Base-by-base conservation (phyloP, 139 green algal genomes). In the Chlorella sp. region DNA sequence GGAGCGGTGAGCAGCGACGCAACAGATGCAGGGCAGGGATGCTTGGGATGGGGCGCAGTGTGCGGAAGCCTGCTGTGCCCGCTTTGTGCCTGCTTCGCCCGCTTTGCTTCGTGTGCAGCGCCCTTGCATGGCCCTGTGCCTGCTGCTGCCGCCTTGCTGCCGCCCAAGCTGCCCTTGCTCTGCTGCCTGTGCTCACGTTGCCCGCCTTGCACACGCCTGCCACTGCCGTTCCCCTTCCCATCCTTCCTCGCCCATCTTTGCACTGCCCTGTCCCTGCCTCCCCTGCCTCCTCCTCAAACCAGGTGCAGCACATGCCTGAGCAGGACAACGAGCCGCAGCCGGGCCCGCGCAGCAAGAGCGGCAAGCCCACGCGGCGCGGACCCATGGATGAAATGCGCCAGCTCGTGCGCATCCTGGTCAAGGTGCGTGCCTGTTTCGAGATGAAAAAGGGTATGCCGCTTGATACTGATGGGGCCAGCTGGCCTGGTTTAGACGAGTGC, bases 331-430 rank as follows among this genome's bases (percentile, higher is more conserved):
- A 39, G 37, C n/a, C 42, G 60, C 79, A 86, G 68, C 84, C 84
- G 24, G 68, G 71, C 21, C 76, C 81, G 61, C 90, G 86, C 81
- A 69, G 37, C 83, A 87, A 79, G 57, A 88, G 76, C 48, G 86
- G 88, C 66, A 93, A 93, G 87, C 86, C 82, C 30, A 93, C 86
- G 16, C 88, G 95, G 12, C 89, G 96, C 24, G 96, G 96, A 1
- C 96, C 96, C 15, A 98, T 98, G 96, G 96, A 98, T 81, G 96
- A 98, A 90, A 98, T 98, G 96, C 91, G 96, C 39, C 95, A 98
- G 94, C 94, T 98, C 28, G 94, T 98, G 11, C 91, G 96, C 86
- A 98, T 98, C 80, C 91, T 98, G 75, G 93, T 95, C 30, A 97
- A 98, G 91, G 89, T 71, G 64, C 11, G 64, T 71, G 64, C 64